Conservation (phyloP, 768 basidiomycete genomes). For the Amanita rubescens region DNA sequence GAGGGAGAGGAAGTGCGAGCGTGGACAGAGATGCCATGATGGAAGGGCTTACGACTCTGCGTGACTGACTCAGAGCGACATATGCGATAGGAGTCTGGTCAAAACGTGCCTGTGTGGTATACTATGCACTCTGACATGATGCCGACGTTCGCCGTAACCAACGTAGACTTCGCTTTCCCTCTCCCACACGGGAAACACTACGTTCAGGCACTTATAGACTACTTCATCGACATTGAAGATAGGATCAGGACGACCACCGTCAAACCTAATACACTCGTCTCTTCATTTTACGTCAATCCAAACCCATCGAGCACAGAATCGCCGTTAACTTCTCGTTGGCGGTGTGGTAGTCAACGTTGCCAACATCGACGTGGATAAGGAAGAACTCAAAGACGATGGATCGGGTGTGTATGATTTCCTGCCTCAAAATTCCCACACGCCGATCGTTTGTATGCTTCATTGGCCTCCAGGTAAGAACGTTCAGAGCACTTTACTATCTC, state of each 20-base stretch:
- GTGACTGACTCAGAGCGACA: too few relatives aligned
- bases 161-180: slow-evolving; percentile 76
- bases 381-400: slow-evolving; percentile 56
- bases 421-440: too few relatives aligned
- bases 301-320: slow-evolving; percentile 21
- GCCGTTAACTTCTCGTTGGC: slow-evolving; percentile 63
- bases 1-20: slow-evolving; percentile 2
- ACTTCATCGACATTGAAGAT: slow-evolving; percentile 90
- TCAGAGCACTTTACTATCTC: too few relatives aligned
- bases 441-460: too few relatives aligned
- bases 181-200: slow-evolving; percentile 55
- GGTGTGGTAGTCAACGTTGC: slow-evolving; percentile 54
- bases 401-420: slow-evolving; percentile 69
- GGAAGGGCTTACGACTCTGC: too few relatives aligned
- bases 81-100: too few relatives aligned
- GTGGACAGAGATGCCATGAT: slow-evolving; percentile 2
- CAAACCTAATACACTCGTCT: slow-evolving; percentile 38
- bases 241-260: slow-evolving; percentile 71
- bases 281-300: slow-evolving; percentile 41
- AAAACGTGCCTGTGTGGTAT: too few relatives aligned
- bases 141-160: slow-evolving; percentile 91
- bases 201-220: slow-evolving; percentile 81
- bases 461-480: too few relatives aligned
- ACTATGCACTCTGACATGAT: too few relatives aligned
- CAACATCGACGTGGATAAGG: slow-evolving; percentile 49